Percentiles rank a stretch among this genome's conserved stretches.
These are phyloP conservation scores for Torrubiella hemipterigena DNA, from an alignment of 2,329 filamentous ascomycete genomes.

Conservation along the genomic window DNA sequence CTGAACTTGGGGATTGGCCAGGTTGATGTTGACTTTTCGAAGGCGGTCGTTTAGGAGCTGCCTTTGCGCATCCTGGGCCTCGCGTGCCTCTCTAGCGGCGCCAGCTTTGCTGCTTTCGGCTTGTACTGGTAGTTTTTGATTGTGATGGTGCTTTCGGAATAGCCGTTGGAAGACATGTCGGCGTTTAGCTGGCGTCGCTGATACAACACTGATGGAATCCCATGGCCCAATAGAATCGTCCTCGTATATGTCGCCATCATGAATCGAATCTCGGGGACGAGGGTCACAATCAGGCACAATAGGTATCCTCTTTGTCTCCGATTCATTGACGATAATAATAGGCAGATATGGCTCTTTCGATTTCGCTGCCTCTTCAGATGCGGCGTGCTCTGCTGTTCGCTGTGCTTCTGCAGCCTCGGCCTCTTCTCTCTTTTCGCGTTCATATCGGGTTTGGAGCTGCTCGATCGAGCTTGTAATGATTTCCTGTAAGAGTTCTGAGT, in stretches of 20 bases:
- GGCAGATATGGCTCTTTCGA: slow-evolving; percentile 22
- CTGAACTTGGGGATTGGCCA: slow-evolving; percentile 9
- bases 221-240: too few species aligned
- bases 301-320: slow-evolving; percentile 6
- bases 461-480: slow-evolving; percentile 32
- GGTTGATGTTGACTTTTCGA: slow-evolving; percentile 5
- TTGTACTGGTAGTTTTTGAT: slow-evolving; percentile 11
- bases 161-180: slow-evolving; percentile 22
- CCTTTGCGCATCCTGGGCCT: too few species aligned
- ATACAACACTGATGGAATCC: too few species aligned
- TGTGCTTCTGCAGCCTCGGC: slow-evolving; percentile 10
- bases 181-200: too few species aligned
- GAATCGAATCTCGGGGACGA: too few species aligned
- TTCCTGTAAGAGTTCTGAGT: slow-evolving; percentile 26
- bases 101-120: slow-evolving; percentile 27
- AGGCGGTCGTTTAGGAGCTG: slow-evolving; percentile 9
- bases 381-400: slow-evolving; percentile 12
- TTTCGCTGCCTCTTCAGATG: slow-evolving; percentile 9
- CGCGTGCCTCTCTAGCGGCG: slow-evolving; percentile 15
- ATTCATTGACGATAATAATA: slow-evolving; percentile 18
- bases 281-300: too few species aligned
- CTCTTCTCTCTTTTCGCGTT: slow-evolving; percentile 15
- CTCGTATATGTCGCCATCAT: slow-evolving; percentile 8
- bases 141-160: slow-evolving; percentile 17
- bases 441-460: slow-evolving; percentile 26